A percentile compares a stretch with the other conserved stretches of the same genome.
phyloP scores from a whole-genome alignment of 1,139 yeast species.

The Sugiyamaella sp. region DNA sequence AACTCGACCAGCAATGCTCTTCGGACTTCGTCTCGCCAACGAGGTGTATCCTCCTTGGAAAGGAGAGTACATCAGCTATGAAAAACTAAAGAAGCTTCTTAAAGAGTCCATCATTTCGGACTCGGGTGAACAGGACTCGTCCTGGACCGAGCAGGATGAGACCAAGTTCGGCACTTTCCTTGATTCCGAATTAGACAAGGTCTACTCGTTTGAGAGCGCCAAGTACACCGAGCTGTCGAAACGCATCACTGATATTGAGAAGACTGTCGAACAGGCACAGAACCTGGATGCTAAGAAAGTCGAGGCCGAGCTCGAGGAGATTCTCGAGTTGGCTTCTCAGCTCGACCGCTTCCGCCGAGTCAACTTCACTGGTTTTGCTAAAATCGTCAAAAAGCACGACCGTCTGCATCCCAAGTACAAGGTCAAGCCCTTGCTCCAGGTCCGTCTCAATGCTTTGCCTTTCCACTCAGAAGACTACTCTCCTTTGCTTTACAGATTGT shows the following conservation, averaged over 20 bases:
- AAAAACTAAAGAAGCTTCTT: conserved; percentile 72
- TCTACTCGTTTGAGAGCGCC: conserved; percentile 79
- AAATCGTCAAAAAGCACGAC: conserved; percentile 95
- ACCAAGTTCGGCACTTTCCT: conserved; percentile 76
- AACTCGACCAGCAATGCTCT: conserved; percentile 69
- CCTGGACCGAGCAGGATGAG: conserved; percentile 83
- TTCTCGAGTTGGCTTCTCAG: conserved; percentile 76
- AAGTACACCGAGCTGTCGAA: conserved; percentile 72
- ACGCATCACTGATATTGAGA: conserved; percentile 65
- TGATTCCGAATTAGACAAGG: conserved; percentile 87
- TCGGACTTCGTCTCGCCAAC: conserved; percentile 78
- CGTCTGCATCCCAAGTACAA: conserved; percentile 82
- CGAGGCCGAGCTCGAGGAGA: conserved; percentile 69
- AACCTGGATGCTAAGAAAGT: conserved; percentile 59
- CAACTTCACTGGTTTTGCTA: conserved; percentile 92
- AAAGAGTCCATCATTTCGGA: conserved; percentile 68
- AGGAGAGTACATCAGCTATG: conserved; percentile 78
- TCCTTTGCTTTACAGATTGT: conserved; percentile 82
- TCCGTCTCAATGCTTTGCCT: conserved; percentile 83
- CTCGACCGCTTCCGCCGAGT: conserved; percentile 87
- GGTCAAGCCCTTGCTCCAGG: conserved; percentile 85
- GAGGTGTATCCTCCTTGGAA: conserved; percentile 92
- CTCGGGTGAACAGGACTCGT: conserved; percentile 35
- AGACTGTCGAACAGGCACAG: conserved; percentile 33
- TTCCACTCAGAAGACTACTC: conserved; percentile 95